Percentiles rank a stretch among this genome's conserved stretches.
These are phyloP conservation scores for Ogataea philodendri DNA, from an alignment of 805 yeast genomes.

Conservation along the genomic window DNA sequence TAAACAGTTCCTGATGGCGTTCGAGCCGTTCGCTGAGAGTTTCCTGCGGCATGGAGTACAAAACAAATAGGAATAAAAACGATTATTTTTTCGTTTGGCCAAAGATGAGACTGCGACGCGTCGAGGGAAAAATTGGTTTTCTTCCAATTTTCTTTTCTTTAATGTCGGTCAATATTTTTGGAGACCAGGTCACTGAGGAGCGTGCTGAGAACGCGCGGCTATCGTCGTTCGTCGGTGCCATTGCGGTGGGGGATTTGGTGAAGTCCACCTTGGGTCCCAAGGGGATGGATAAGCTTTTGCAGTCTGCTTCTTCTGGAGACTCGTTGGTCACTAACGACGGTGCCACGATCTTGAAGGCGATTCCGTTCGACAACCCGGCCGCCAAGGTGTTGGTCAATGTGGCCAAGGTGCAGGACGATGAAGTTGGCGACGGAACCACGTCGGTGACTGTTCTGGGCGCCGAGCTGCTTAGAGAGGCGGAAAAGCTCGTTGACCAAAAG, in stretches of 20 bases:
- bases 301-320: slow-evolving; percentile 76
- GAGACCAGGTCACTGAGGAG: slow-evolving; percentile 96
- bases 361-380: slow-evolving; percentile 96
- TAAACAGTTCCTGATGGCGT: slow-evolving; percentile 42
- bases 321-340: slow-evolving; percentile 95
- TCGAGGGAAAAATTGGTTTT: slow-evolving; percentile 5
- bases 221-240: slow-evolving; percentile 97
- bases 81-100: slow-evolving; percentile 2
- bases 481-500: slow-evolving; percentile 82
- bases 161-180: slow-evolving; percentile 87
- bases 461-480: slow-evolving; percentile 92
- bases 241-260: slow-evolving; percentile 97
- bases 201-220: slow-evolving; percentile 97
- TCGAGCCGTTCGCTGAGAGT: slow-evolving; percentile 21
- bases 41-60: slow-evolving; percentile 16
- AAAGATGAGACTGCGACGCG: slow-evolving; percentile 10
- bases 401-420: slow-evolving; percentile 95
- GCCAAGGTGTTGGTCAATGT: slow-evolving; percentile 94
- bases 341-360: slow-evolving; percentile 90
- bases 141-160: slow-evolving; percentile 7
- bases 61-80: background rate
- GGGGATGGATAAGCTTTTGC: slow-evolving; percentile 96
- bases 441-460: slow-evolving; percentile 91
- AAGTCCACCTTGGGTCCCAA: slow-evolving; percentile 95
- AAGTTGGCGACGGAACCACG: slow-evolving; percentile 98